Evolutionary conservation across 1,284 basidiomycete species (phyloP), one percentile per base, ranked within the genome.

Genomic region (Pterulicium gracile): DNA sequence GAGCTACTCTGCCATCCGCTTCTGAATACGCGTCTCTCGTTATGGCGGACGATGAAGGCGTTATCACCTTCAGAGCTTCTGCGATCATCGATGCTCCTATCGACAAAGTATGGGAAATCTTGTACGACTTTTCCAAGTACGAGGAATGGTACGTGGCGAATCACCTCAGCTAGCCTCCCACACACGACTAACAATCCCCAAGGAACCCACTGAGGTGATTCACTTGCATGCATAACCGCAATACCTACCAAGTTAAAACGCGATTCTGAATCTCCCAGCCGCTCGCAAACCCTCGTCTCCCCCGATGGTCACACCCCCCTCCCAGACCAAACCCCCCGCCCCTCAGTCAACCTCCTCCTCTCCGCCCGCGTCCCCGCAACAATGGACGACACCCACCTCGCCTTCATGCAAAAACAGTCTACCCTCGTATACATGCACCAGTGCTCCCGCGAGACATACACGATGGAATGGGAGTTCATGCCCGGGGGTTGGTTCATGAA

Each of bases 111-210:
- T 64, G 63, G 63, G 40, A 47, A 3, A 58, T 62, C 3, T 43
- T 64, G 39, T 59, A 60, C 51, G 64, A 65, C 51, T 67, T 65
- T 57, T 39, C 40, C 2, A 52, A 60, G 4, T 64, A 64, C 44
- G 51, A 50, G 12, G 55, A 61, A 48, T 64, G 63, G 63, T 64
- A 45, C 17, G 55, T 51, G 15, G n/a, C n/a, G 27, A 32, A 41
- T 19, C 39, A 20, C 12, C 18, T 41, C 18, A 15, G 14, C 18
- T 17, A 10, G 39, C 18, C 39, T 7, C 39, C 10, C 15, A 34
- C 15, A 10, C 27, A 34, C 27, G 15, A 34, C 15, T 34, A 34
- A 34, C 15, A 15, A 10, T 10, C 13, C 13, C 23, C 4, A 12
- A 43, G 42, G 42, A 43, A 43, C 23, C 42, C 42, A 13, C 23